A percentile compares a stretch with the other conserved stretches of the same genome.
Conservation (phyloP, 1,139 yeast species). For the Protomyces arabidopsidicola region DNA sequence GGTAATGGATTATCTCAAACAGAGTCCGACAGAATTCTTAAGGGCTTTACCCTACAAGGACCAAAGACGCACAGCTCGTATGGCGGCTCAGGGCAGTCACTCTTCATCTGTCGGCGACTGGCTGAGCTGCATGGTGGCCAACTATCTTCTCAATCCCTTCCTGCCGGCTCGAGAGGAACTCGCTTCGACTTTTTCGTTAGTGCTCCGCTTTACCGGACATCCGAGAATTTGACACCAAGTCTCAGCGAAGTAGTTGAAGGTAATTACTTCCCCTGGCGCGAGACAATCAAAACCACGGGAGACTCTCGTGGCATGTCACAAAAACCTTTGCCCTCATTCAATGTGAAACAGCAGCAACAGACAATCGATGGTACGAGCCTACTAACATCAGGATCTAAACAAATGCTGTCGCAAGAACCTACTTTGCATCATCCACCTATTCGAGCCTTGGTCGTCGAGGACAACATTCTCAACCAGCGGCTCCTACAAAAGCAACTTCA, state of each 20-base stretch:
- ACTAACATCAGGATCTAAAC: not conserved
- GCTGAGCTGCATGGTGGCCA: too few species aligned
- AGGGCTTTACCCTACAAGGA: conserved; percentile 32
- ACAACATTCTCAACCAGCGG: conserved; percentile 88
- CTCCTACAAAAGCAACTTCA: conserved; percentile 84
- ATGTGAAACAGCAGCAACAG: not conserved
- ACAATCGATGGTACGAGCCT: not conserved
- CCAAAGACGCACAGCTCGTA: conserved; percentile 33
- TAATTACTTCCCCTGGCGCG: too few species aligned
- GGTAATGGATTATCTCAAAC: conserved; percentile 9
- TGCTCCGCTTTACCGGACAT: not conserved
- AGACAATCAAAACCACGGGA: too few species aligned
- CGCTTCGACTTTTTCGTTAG: conserved; percentile 31
- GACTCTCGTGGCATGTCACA: not conserved
- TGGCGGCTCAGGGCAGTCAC: conserved; percentile 33
- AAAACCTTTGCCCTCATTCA: not conserved
- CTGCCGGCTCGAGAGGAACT: conserved; percentile 30
- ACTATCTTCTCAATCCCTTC: conserved; percentile 27
- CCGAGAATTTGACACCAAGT: not conserved
- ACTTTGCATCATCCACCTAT: conserved; percentile 37
- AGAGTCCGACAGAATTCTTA: conserved; percentile 23
- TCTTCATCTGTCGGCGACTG: conserved; percentile 32
- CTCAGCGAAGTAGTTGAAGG: too few species aligned
- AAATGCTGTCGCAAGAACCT: not conserved
- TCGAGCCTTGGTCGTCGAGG: conserved; percentile 89